Evolutionary conservation across 805 yeast genomes (phyloP).

Genomic region (Phaffomyces opuntiae): DNA sequence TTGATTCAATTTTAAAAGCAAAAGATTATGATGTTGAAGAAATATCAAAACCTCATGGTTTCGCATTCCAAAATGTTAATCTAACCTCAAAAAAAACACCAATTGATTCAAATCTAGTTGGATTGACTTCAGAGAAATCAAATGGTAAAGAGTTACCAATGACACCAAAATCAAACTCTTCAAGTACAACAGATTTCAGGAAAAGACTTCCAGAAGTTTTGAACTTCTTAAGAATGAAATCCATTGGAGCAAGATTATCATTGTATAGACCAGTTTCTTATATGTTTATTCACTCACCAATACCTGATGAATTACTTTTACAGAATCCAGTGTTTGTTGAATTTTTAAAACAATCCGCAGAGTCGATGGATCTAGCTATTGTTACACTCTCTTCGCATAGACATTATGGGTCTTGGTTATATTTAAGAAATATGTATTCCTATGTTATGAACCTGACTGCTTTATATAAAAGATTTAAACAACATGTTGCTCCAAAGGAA

Average conservation of each 20-base stretch:
- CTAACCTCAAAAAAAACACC: background rate
- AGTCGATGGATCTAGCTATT: constrained; percentile 15
- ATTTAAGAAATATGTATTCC: constrained; percentile 12
- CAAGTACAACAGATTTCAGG: background rate
- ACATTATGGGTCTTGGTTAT: constrained; percentile 23
- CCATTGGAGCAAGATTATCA: constrained; percentile 15
- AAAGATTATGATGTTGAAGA: constrained; percentile 6
- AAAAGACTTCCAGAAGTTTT: constrained; percentile 16
- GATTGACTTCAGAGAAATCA: background rate
- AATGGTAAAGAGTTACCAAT: constrained; percentile 1
- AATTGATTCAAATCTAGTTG: background rate
- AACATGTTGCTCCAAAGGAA: constrained; percentile 6
- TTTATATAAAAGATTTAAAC: constrained; percentile 9
- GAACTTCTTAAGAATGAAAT: constrained; percentile 17
- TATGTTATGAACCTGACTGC: constrained; percentile 6
- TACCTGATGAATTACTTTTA: constrained; percentile 4
- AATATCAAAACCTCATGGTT: constrained; percentile 18
- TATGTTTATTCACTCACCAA: constrained; percentile 12
- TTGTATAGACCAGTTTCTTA: constrained; percentile 19
- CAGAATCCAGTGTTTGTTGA: constrained; percentile 10
- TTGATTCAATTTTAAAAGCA: constrained; percentile 11
- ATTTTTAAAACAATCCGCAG: constrained; percentile 12
- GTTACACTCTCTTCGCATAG: constrained; percentile 20
- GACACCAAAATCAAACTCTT: constrained; percentile 12
- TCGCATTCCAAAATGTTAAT: constrained; percentile 10